phyloP scores from a whole-genome alignment of 73 alveolate species.

The Symbiodinium pilosum region DNA sequence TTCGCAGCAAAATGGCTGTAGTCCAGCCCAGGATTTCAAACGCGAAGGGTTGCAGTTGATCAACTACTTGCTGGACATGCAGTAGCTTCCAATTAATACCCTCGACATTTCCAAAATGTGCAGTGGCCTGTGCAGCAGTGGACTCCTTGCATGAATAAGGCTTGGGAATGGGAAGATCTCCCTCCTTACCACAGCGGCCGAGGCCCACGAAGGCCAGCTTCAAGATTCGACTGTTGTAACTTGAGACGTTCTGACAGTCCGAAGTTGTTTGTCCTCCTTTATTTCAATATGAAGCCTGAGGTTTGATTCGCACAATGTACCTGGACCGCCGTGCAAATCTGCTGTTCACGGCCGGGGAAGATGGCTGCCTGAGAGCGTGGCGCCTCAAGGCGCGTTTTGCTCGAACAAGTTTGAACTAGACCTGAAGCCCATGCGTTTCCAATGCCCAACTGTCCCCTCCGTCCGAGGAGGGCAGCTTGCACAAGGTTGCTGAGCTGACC shows the following conservation, averaged over 20 bases:
- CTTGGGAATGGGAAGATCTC: too few species aligned
- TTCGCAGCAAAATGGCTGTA: too few species aligned
- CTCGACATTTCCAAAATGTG: too few species aligned
- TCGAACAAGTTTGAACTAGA: neutral
- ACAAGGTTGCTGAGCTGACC: neutral
- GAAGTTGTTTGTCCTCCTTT: neutral
- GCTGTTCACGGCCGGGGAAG: constrained; percentile 73
- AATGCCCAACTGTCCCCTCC: neutral
- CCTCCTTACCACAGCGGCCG: too few species aligned
- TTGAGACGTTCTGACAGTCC: neutral
- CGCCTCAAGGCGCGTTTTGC: constrained; percentile 1
- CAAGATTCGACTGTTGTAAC: too few species aligned
- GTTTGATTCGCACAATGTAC: neutral
- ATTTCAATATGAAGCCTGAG: neutral
- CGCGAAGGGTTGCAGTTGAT: too few species aligned
- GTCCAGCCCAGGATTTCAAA: too few species aligned
- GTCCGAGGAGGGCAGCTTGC: neutral
- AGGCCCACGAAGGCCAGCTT: too few species aligned
- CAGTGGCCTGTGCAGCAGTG: neutral
- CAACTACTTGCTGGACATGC: too few species aligned
- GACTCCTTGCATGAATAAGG: too few species aligned
- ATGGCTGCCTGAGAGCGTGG: constrained; percentile 74
- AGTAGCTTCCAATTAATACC: too few species aligned
- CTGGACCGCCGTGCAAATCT: neutral
- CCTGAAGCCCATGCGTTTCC: neutral